Percentiles rank a stretch among this genome's conserved stretches.
Conservation (phyloP, 106 monocot species). For the Allium sativum region DNA sequence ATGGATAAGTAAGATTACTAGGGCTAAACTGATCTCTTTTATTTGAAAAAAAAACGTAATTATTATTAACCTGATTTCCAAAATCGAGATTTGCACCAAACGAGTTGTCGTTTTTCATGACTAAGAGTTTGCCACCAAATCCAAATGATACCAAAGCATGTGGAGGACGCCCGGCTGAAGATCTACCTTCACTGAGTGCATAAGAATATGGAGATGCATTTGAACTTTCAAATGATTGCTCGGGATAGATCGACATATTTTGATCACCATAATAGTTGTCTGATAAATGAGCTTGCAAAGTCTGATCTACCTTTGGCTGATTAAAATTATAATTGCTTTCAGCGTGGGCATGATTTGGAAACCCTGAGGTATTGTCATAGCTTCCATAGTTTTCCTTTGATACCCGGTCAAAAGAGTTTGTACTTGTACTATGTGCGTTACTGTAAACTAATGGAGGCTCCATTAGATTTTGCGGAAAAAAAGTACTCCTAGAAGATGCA, state of each 20-base stretch:
- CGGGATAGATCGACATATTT: constrained; percentile 25
- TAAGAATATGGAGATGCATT: constrained; percentile 28
- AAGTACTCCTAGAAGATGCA: constrained; percentile 5
- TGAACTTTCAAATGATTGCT: constrained; percentile 29
- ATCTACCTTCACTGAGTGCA: constrained; percentile 51
- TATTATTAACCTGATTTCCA: constrained; percentile 47
- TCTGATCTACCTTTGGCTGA: constrained; percentile 32
- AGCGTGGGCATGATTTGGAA: constrained; percentile 24
- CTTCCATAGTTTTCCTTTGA: constrained; percentile 12
- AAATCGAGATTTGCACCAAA: constrained; percentile 22
- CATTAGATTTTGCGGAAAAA: constrained; percentile 20
- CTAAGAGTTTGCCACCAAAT: constrained; percentile 90
- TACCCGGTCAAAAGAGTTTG: constrained; percentile 16
- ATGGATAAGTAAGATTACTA: too few relatives aligned
- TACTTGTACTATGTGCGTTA: constrained; percentile 12
- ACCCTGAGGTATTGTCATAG: constrained; percentile 11
- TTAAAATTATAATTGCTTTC: constrained; percentile 30
- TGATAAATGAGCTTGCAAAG: constrained; percentile 15
- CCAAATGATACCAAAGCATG: constrained; percentile 91
- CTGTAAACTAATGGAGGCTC: constrained; percentile 22
- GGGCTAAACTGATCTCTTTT: neutral
- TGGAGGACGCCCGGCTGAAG: constrained; percentile 78
- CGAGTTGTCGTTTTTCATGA: constrained; percentile 52
- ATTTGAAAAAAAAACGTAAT: neutral
- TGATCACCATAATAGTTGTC: constrained; percentile 31